A percentile compares a stretch with the other conserved stretches of the same genome.
phyloP scores from a whole-genome alignment of 306 rosid species.

The Phaseolus lunatus region DNA sequence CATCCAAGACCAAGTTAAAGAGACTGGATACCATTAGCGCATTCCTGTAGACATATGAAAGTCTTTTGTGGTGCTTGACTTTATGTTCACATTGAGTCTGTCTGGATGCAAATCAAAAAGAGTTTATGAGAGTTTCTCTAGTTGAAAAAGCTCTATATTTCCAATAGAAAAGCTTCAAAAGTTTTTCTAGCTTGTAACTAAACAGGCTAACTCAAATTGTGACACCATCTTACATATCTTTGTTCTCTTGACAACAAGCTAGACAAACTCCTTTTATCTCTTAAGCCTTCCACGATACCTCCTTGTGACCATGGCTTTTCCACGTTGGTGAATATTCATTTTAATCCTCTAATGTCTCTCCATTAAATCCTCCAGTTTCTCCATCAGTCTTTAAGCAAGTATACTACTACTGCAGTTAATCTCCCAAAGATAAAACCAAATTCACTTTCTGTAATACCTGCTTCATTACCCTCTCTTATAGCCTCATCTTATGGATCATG shows the following conservation, averaged over 20 bases:
- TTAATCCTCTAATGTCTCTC: neutral
- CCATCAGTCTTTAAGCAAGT: slow-evolving; percentile 2
- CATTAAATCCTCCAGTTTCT: neutral
- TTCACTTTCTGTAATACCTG: neutral
- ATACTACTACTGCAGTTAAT: neutral
- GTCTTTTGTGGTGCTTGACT: neutral
- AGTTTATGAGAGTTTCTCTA: too few relatives aligned
- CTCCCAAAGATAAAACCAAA: neutral
- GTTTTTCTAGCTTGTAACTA: neutral
- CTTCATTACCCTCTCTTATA: neutral
- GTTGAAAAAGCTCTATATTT: neutral
- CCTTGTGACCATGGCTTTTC: neutral
- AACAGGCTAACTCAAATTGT: neutral
- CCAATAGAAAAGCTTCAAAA: neutral
- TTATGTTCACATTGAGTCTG: neutral
- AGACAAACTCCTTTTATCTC: neutral
- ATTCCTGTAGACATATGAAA: neutral
- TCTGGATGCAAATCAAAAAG: too few relatives aligned
- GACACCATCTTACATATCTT: neutral
- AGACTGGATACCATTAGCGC: neutral
- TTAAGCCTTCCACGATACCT: neutral
- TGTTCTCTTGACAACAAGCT: neutral
- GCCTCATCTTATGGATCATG: neutral
- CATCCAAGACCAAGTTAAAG: neutral
- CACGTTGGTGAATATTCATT: neutral